Percentiles rank a stretch among this genome's conserved stretches.
Conservation (phyloP, 2,329 filamentous ascomycete species). For the Beauveria caledonica region DNA sequence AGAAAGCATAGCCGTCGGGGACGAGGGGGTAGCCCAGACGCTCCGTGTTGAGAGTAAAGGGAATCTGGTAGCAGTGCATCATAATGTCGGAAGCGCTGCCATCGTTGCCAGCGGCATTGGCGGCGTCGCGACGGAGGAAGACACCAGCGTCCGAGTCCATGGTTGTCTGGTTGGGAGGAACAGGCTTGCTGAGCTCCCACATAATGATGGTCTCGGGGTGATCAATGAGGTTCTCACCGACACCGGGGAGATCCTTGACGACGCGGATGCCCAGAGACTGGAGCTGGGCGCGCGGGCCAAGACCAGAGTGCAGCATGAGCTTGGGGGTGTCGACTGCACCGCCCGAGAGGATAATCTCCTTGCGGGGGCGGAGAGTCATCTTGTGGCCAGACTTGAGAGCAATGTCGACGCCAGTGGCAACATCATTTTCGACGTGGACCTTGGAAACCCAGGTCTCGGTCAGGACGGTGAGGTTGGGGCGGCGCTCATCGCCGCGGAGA, state of each 20-base stretch:
- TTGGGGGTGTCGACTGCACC: constrained; percentile 77
- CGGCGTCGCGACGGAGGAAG: constrained; percentile 71
- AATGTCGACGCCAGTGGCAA: constrained; percentile 66
- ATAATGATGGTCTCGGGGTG: constrained; percentile 54
- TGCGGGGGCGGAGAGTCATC: constrained; percentile 53
- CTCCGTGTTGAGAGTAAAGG: constrained; percentile 78
- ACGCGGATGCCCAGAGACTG: constrained; percentile 44
- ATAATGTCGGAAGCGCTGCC: constrained; percentile 77
- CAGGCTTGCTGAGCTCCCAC: constrained; percentile 73
- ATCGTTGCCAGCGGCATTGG: constrained; percentile 59
- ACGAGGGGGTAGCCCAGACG: constrained; percentile 62
- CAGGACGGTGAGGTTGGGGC: constrained; percentile 76
- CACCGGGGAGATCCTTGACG: constrained; percentile 49
- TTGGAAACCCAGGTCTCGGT: constrained; percentile 84
- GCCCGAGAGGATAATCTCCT: constrained; percentile 72
- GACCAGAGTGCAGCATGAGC: constrained; percentile 48
- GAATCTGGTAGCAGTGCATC: constrained; percentile 97
- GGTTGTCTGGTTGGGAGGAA: constrained; percentile 70
- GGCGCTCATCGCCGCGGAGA: constrained; percentile 70
- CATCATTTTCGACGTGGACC: constrained; percentile 62
- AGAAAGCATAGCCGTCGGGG: constrained; percentile 72
- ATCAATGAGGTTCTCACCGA: constrained; percentile 54
- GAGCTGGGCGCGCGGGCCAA: constrained; percentile 48
- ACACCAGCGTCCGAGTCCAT: constrained; percentile 88
- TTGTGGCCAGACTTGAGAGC: constrained; percentile 46